Conservation (phyloP, 169 alveolate genomes). For the Cytauxzoon felis region DNA sequence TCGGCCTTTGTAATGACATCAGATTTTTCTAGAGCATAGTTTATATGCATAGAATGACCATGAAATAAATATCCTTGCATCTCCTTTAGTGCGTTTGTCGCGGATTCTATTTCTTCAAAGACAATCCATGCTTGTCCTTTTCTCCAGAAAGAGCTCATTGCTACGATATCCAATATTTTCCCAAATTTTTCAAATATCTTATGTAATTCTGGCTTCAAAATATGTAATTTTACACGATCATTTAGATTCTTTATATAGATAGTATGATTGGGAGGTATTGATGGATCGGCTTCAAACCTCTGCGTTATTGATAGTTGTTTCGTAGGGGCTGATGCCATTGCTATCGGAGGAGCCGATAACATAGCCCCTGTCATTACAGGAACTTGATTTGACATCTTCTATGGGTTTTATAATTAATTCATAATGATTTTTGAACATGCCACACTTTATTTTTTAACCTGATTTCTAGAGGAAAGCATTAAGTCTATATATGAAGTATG, state of each 20-base stretch:
- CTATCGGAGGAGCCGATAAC: too few relatives aligned
- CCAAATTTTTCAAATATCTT: constrained; percentile 71
- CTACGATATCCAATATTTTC: constrained; percentile 67
- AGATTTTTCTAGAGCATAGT: constrained; percentile 75
- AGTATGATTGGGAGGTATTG: constrained; percentile 72
- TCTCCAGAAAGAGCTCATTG: constrained; percentile 80
- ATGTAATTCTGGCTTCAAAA: constrained; percentile 59
- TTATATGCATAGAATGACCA: constrained; percentile 77
- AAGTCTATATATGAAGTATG: too few relatives aligned
- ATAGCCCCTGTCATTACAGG: too few relatives aligned
- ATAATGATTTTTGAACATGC: too few relatives aligned
- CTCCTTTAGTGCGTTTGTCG: constrained; percentile 71
- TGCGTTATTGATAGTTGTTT: constrained; percentile 49
- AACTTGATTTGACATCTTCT: too few relatives aligned
- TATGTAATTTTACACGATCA: constrained; percentile 64
- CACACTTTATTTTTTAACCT: too few relatives aligned
- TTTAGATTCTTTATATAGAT: constrained; percentile 66
- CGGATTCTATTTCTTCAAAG: constrained; percentile 65
- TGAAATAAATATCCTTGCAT: constrained; percentile 70
- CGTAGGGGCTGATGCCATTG: too few relatives aligned
- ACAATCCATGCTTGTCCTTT: constrained; percentile 82
- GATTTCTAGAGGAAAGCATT: too few relatives aligned
- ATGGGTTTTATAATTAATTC: too few relatives aligned
- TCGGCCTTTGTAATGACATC: constrained; percentile 74
- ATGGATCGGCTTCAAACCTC: constrained; percentile 66